phyloP scores from a whole-genome alignment of 1,139 yeast genomes.

The Pneumocystis canis region DNA sequence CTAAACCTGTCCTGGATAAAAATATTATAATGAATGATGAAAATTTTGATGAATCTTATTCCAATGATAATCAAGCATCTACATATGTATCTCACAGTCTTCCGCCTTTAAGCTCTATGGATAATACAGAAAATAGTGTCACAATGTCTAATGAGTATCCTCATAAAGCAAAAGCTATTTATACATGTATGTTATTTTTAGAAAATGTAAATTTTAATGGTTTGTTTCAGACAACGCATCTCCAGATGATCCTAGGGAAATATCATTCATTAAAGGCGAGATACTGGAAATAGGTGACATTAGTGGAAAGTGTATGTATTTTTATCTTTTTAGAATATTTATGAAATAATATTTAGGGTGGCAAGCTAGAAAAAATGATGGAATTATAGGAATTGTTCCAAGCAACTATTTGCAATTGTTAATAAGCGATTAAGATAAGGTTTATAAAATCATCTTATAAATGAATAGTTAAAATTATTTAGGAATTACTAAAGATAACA shows the following conservation, averaged over 20 bases:
- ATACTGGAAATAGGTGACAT: constrained; percentile 80
- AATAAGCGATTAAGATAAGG: not conserved
- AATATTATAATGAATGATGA: not conserved
- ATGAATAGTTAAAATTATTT: not conserved
- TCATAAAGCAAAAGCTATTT: constrained; percentile 73
- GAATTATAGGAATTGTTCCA: constrained; percentile 94
- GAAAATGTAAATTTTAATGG: not conserved
- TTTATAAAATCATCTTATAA: not conserved
- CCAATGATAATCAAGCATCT: not conserved
- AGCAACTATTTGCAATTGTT: constrained; percentile 43
- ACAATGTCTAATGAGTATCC: constrained; percentile 41
- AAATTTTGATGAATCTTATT: not conserved
- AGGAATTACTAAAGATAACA: not conserved
- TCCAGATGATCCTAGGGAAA: constrained; percentile 85
- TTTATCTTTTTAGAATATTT: not conserved
- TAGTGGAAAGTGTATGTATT: constrained; percentile 49
- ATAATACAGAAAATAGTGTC: constrained; percentile 24
- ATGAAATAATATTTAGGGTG: constrained; percentile 40
- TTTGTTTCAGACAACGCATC: constrained; percentile 47
- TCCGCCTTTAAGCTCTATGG: not conserved
- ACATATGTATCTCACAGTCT: not conserved
- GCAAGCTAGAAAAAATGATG: constrained; percentile 83
- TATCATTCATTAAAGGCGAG: constrained; percentile 82
- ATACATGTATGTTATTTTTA: constrained; percentile 31
- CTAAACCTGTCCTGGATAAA: not conserved